Evolutionary conservation across 352 stramenopile genomes (phyloP).

Genomic region (Pythium aphanidermatum): DNA sequence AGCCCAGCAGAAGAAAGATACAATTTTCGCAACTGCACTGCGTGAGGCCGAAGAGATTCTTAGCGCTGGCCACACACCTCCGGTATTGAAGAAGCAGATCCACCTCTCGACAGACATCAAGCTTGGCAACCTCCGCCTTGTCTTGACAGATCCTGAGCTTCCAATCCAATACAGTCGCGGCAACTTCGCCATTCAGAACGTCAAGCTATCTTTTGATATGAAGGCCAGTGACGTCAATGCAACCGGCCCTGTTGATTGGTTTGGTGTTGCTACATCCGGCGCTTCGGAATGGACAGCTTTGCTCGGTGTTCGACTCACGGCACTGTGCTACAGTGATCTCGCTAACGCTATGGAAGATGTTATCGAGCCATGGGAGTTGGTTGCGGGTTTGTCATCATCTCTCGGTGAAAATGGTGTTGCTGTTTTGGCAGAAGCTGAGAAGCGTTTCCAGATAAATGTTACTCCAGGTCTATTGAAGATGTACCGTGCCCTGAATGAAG

Average conservation of each 20-base stretch:
- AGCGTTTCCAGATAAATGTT: conserved; percentile 36
- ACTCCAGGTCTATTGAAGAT: conserved; percentile 48
- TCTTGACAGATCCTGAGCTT: conserved; percentile 28
- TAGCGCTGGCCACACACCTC: conserved; percentile 1
- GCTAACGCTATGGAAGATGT: conserved; percentile 31
- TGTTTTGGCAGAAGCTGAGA: conserved; percentile 27
- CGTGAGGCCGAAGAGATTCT: conserved; percentile 21
- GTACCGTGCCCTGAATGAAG: conserved; percentile 72
- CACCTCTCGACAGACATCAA: conserved; percentile 24
- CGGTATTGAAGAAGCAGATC: conserved; percentile 18
- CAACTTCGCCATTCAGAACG: conserved; percentile 27
- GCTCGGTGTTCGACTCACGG: conserved; percentile 25
- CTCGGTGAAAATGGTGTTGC: conserved; percentile 26
- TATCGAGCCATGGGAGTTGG: conserved; percentile 33
- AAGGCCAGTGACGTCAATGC: conserved; percentile 16
- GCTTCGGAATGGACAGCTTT: conserved; percentile 26
- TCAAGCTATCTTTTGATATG: conserved; percentile 24
- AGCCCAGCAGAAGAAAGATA: conserved; percentile 23
- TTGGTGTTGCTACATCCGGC: conserved; percentile 16
- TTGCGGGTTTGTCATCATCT: conserved; percentile 21
- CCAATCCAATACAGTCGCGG: conserved; percentile 25
- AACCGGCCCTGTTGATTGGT: conserved; percentile 14
- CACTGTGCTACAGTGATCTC: conserved; percentile 30
- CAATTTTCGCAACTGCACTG: conserved; percentile 20
- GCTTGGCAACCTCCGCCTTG: conserved; percentile 27